phyloP scores from a whole-genome alignment of 805 yeast genomes.

The Hanseniaspora clermontiae region DNA sequence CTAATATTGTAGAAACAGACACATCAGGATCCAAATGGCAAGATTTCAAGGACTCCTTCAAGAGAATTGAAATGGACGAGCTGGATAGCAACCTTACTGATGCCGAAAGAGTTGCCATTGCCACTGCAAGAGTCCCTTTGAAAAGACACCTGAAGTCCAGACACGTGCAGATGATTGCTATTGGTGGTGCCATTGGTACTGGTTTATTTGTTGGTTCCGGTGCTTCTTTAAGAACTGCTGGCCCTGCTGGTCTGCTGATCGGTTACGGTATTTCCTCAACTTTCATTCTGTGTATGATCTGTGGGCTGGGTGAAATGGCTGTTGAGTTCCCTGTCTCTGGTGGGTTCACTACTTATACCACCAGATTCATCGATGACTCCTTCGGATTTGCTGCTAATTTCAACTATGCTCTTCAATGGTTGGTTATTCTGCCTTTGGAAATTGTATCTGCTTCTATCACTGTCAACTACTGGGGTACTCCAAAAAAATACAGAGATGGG shows the following conservation, averaged over 20 bases:
- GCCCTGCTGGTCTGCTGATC: slow-evolving; percentile 52
- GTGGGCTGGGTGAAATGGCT: slow-evolving; percentile 49
- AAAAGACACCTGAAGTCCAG: slow-evolving; percentile 41
- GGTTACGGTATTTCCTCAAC: slow-evolving; percentile 44
- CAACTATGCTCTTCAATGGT: slow-evolving; percentile 43
- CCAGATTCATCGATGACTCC: slow-evolving; percentile 47
- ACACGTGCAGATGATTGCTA: slow-evolving; percentile 52
- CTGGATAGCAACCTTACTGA: slow-evolving; percentile 31
- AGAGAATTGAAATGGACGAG: slow-evolving; percentile 27
- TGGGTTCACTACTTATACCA: slow-evolving; percentile 49
- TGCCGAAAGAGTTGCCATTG: slow-evolving; percentile 36
- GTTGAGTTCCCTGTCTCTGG: slow-evolving; percentile 53
- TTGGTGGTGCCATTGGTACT: slow-evolving; percentile 64
- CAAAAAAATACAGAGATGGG: slow-evolving; percentile 37
- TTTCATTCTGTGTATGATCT: slow-evolving; percentile 47
- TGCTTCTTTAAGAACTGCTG: slow-evolving; percentile 46
- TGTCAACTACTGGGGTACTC: slow-evolving; percentile 39
- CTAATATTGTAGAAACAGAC: not conserved
- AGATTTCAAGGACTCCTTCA: slow-evolving; percentile 39
- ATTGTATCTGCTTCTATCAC: slow-evolving; percentile 44
- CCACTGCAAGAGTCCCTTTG: slow-evolving; percentile 44
- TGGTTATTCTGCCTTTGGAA: slow-evolving; percentile 40
- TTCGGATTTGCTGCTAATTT: slow-evolving; percentile 54
- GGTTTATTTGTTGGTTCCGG: slow-evolving; percentile 70
- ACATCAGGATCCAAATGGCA: slow-evolving; percentile 26